Conservation (phyloP, 2,329 filamentous ascomycete genomes). For the Metarhizium humberi region DNA sequence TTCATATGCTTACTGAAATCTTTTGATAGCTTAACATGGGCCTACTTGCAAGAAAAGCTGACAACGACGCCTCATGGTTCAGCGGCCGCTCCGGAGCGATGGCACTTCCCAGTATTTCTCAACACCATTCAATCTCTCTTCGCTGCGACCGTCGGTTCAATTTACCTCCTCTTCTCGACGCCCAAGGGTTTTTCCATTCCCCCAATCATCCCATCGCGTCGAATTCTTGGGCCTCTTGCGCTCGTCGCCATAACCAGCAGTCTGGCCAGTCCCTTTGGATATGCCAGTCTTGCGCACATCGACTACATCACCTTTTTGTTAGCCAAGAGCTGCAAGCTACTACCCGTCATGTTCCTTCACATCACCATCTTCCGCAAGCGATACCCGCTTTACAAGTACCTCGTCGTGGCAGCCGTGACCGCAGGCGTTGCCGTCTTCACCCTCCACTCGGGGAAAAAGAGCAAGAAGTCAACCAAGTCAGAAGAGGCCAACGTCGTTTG, state of each 20-base stretch:
- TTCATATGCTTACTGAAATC: not conserved
- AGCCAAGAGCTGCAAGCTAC: conserved; percentile 94
- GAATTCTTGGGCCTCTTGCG: conserved; percentile 68
- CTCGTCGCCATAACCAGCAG: conserved; percentile 82
- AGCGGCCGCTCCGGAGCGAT: conserved; percentile 57
- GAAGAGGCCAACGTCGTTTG: conserved; percentile 57
- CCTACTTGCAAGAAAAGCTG: conserved; percentile 91
- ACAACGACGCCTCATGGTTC: conserved; percentile 83
- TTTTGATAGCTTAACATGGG: conserved; percentile 74
- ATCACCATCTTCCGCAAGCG: conserved; percentile 80
- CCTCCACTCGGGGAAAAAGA: conserved; percentile 59
- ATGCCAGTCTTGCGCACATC: conserved; percentile 83
- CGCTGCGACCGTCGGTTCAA: conserved; percentile 69
- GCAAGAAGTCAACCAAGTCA: conserved; percentile 35
- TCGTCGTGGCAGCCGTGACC: conserved; percentile 85
- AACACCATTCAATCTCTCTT: conserved; percentile 93
- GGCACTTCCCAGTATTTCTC: conserved; percentile 89
- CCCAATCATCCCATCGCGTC: conserved; percentile 66
- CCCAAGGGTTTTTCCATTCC: conserved; percentile 31
- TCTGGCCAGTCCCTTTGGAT: conserved; percentile 90
- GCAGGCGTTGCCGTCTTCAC: conserved; percentile 92
- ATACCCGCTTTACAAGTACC: conserved; percentile 94
- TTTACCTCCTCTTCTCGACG: conserved; percentile 67
- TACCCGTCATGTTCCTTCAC: conserved; percentile 98
- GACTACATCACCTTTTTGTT: conserved; percentile 98